Evolutionary conservation across 2,329 filamentous ascomycete species (phyloP).

Genomic region (Elsinoe necatrix): DNA sequence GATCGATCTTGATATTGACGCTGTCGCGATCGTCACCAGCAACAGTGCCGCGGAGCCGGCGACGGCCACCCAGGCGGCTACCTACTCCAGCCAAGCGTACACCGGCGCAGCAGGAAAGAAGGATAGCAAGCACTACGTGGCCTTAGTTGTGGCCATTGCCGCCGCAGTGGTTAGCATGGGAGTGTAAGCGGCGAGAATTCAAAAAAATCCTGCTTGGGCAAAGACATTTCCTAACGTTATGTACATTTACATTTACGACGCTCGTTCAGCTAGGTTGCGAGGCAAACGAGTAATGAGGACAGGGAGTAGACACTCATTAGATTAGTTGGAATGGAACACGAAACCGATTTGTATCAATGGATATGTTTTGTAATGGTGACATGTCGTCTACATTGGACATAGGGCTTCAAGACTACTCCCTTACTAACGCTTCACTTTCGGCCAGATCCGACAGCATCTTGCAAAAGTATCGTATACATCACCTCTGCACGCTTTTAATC

Average conservation of each 20-base stretch:
- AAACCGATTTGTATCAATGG: background rate
- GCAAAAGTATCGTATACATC: no score
- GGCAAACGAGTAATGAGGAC: background rate
- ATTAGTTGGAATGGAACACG: background rate
- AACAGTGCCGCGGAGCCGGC: background rate
- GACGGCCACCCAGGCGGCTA: background rate
- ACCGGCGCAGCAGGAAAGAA: background rate
- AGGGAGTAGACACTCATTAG: background rate
- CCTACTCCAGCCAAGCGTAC: background rate
- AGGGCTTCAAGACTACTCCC: background rate
- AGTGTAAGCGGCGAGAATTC: background rate
- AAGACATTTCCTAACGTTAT: background rate
- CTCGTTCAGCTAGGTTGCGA: background rate
- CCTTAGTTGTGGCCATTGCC: background rate
- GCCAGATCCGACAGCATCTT: no score
- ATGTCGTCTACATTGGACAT: background rate
- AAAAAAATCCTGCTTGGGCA: background rate
- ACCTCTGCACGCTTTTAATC: no score
- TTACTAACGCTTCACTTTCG: background rate
- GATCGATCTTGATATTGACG: background rate
- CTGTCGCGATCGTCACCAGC: slow-evolving; percentile 1
- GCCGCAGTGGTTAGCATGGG: background rate
- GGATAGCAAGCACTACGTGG: background rate
- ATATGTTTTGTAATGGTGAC: background rate
- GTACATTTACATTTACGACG: background rate